Conservation (phyloP, 2,329 filamentous ascomycete genomes). For the Pseudocercospora macadamiae region DNA sequence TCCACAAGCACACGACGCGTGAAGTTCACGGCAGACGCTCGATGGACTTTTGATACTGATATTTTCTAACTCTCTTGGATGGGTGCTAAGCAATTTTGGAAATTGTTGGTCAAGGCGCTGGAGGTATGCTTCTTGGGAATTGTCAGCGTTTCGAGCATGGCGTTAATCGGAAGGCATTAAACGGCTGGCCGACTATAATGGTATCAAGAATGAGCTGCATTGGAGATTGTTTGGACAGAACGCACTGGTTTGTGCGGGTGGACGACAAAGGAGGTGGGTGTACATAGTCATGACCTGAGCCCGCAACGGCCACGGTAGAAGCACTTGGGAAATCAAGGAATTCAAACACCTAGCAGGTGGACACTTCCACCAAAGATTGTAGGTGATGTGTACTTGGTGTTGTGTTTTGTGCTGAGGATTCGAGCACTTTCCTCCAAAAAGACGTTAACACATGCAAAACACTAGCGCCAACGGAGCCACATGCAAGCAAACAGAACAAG, state of each 20-base stretch:
- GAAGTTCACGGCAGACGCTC: conserved; percentile 38
- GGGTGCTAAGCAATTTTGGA: background rate
- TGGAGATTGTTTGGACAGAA: conserved; percentile 1
- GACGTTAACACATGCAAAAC: too few relatives aligned
- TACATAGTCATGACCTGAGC: conserved; percentile 11
- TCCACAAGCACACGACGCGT: conserved; percentile 36
- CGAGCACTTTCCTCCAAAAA: background rate
- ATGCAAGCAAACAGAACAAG: background rate
- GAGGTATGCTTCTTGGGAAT: background rate
- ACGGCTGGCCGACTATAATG: background rate
- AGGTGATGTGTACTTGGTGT: too few relatives aligned
- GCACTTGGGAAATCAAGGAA: background rate
- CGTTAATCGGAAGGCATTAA: background rate
- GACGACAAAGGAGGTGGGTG: conserved; percentile 9
- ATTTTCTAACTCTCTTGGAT: background rate
- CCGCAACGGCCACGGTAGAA: conserved; percentile 2
- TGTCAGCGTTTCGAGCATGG: conserved; percentile 16
- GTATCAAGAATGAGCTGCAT: background rate
- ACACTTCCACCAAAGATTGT: too few relatives aligned
- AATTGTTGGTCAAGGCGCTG: background rate
- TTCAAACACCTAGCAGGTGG: background rate
- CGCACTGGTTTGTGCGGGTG: background rate
- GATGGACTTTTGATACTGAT: conserved; percentile 43
- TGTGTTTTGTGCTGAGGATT: too few relatives aligned
- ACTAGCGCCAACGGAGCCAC: background rate